Evolutionary conservation across 2,329 filamentous ascomycete genomes (phyloP), one percentile per base, ranked within the genome.

Genomic region (Colletotrichum godetiae): DNA sequence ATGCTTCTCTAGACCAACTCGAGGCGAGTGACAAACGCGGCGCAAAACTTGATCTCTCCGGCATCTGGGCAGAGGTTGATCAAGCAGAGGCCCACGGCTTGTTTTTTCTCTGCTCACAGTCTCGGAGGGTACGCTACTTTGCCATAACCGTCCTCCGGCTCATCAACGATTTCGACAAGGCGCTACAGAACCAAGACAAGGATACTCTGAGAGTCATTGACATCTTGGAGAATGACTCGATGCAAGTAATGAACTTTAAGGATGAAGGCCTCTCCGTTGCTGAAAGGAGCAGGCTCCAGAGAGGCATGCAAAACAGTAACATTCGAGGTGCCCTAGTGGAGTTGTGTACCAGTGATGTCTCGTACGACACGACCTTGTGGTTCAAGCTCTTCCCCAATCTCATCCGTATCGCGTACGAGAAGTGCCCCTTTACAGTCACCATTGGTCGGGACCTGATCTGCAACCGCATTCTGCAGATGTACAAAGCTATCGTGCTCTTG

Each of bases 301-400:
- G 97, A 75, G 96, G 96, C 10, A 92, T 98, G 82, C 92, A 95
- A 77, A 95, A 93, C 80, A 94, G 92, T 79, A 94, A 95, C 77
- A 92, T 92, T 58, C 92, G 95, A 78, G 95, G 94, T 75, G 96
- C 95, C 3, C 86, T 99, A 22, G 93, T 98, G 42, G 96, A 98
- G 80, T 89, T 99, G 29, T 98, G 97, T 83, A 96, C 95, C 77
- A 98, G 97, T 83, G 97, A 98, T 77, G 92, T 97, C 31, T 95
- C 95, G 0, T 98, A 98, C 78, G 97, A 99, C 80, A 93, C 95
- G 3, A 97, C 95, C 0, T 85, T 99, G 13, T 99, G 97, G 97
- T 97, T 97, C 84, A 99, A 98, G 80, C 93, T 98, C 22, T 99
- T 99, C 78, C 97, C 97, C 4, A 98, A 98, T 78, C 88, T 99